phyloP scores from a whole-genome alignment of 371 early-diverging fungal species.

The Dichotomocladium elegans region DNA sequence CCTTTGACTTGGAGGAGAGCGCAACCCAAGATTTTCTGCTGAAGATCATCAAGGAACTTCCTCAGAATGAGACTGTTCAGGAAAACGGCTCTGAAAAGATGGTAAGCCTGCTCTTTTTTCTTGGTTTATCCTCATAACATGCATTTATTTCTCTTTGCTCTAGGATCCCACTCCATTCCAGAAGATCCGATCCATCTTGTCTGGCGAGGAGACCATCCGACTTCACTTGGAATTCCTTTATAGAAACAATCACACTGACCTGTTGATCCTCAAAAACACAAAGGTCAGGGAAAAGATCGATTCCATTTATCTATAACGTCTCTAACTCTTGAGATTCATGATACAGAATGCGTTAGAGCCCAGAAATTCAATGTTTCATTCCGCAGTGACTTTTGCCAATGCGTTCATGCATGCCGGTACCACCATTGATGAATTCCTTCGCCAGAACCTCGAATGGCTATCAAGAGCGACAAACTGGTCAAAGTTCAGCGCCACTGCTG shows the following conservation, averaged over 20 bases:
- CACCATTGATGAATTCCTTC: slow-evolving; percentile 96
- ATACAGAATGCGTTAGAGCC: slow-evolving; percentile 79
- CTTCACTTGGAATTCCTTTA: slow-evolving; percentile 92
- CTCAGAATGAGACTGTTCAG: slow-evolving; percentile 23
- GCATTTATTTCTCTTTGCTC: slow-evolving; percentile 2
- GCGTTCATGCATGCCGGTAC: slow-evolving; percentile 99
- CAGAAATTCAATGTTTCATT: slow-evolving; percentile 89
- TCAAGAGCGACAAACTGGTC: slow-evolving; percentile 98
- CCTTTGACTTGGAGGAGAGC: slow-evolving; percentile 93
- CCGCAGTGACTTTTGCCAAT: slow-evolving; percentile 96
- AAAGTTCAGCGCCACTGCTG: slow-evolving; percentile 98
- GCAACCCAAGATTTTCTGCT: slow-evolving; percentile 91
- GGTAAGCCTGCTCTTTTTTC: neutral
- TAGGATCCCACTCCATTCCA: slow-evolving; percentile 24
- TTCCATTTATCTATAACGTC: no score
- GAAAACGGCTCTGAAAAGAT: slow-evolving; percentile 18
- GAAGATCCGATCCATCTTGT: slow-evolving; percentile 76
- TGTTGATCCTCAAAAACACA: slow-evolving; percentile 90
- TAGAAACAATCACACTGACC: slow-evolving; percentile 92
- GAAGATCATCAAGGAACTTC: slow-evolving; percentile 66
- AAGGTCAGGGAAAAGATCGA: slow-evolving; percentile 57
- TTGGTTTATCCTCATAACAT: neutral
- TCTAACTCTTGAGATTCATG: no score
- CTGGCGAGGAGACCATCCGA: slow-evolving; percentile 85
- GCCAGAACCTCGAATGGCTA: slow-evolving; percentile 98